Evolutionary conservation across 2,329 filamentous ascomycete species (phyloP).

Genomic region (Reticulascus tulasneorum): DNA sequence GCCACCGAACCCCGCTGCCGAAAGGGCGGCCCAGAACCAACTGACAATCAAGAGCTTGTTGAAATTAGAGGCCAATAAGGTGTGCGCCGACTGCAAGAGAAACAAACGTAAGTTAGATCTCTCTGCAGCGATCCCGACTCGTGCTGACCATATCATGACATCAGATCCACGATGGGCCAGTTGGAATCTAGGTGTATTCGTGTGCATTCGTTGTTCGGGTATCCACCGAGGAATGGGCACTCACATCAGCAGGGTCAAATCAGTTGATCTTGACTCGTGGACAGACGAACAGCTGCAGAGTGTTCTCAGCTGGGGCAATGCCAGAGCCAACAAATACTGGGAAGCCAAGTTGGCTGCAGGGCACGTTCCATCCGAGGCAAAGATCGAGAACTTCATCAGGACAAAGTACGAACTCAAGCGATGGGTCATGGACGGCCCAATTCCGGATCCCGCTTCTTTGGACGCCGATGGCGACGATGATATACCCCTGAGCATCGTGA

Average conservation of each 20-base stretch:
- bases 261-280: constrained; percentile 96
- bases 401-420: constrained; percentile 99
- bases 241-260: constrained; percentile 97
- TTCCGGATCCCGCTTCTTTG: constrained; percentile 86
- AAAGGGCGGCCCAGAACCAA: constrained; percentile 89
- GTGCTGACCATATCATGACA: constrained; percentile 8
- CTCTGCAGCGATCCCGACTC: neutral
- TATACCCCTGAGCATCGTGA: constrained; percentile 58
- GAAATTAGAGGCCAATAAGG: constrained; percentile 93
- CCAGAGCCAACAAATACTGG: constrained; percentile 98
- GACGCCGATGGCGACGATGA: constrained; percentile 86
- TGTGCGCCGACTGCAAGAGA: constrained; percentile 96
- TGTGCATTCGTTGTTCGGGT: constrained; percentile 97
- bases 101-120: constrained; percentile 77
- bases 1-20: constrained; percentile 70
- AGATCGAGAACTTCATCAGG: constrained; percentile 99
- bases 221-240: constrained; percentile 99
- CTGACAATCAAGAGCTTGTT: constrained; percentile 90
- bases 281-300: constrained; percentile 96
- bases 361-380: constrained; percentile 90
- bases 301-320: constrained; percentile 92
- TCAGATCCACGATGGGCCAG: constrained; percentile 96
- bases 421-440: constrained; percentile 98
- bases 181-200: constrained; percentile 96
- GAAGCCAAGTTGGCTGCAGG: constrained; percentile 88